These are phyloP conservation scores for Pythium biforme DNA, from an alignment of 352 stramenopile genomes.

Conservation along the genomic window DNA sequence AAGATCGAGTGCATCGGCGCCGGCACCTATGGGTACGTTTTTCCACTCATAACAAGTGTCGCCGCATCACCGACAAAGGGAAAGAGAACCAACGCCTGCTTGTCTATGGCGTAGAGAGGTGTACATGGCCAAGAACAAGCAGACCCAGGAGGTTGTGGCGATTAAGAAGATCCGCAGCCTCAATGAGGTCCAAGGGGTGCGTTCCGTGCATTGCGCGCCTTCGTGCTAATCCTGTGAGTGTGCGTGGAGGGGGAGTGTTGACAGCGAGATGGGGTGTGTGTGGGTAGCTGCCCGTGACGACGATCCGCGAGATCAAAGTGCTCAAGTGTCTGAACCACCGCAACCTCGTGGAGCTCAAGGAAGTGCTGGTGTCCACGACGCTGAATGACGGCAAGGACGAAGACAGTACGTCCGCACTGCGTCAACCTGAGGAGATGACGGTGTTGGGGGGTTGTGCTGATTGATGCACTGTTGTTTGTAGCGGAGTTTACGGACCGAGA, in stretches of 20 bases:
- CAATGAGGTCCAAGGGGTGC: constrained; percentile 87
- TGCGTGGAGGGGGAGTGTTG: background rate
- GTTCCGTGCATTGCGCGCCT: background rate
- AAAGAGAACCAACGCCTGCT: background rate
- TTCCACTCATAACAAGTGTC: too few species aligned
- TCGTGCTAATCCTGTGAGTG: background rate
- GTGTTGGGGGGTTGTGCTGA: background rate
- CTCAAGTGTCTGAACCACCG: constrained; percentile 95
- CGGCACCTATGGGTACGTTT: constrained; percentile 80
- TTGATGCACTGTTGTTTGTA: constrained; percentile 14
- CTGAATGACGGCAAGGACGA: constrained; percentile 69
- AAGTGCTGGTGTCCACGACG: constrained; percentile 92
- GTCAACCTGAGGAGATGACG: too few species aligned
- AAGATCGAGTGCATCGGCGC: constrained; percentile 89
- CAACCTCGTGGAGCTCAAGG: constrained; percentile 95
- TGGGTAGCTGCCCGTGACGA: constrained; percentile 90
- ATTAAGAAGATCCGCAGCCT: constrained; percentile 91
- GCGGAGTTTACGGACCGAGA: constrained; percentile 83
- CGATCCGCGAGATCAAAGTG: constrained; percentile 98
- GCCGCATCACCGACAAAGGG: background rate
- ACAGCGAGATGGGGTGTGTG: background rate
- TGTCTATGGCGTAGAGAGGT: constrained; percentile 85
- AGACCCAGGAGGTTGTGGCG: constrained; percentile 81
- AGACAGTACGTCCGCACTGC: constrained; percentile 30
- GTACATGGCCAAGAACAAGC: constrained; percentile 88